Conservation (phyloP, 345 rosid genomes). For the Psidium guajava region DNA sequence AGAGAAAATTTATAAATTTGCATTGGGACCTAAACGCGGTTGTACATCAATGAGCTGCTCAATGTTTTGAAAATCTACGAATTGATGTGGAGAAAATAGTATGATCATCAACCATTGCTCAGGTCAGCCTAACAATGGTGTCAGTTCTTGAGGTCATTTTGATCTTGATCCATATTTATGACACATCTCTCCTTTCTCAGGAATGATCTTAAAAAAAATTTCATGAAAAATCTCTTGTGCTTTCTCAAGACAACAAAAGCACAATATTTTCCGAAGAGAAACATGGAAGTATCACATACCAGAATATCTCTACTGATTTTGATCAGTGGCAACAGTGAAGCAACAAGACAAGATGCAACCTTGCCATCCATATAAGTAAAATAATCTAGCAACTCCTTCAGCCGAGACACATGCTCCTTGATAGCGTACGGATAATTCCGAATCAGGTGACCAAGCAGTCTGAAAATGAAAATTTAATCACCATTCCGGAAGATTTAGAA, state of each 20-base stretch:
- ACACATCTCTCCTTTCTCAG: not conserved
- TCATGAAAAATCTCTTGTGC: not conserved
- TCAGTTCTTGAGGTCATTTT: not conserved
- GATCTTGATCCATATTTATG: not conserved
- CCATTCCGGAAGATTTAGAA: not conserved
- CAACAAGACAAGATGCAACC: constrained; percentile 47
- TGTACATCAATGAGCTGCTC: not conserved
- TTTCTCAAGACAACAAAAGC: not conserved
- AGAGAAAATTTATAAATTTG: not conserved
- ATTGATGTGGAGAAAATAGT: not conserved
- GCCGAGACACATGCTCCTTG: constrained; percentile 54
- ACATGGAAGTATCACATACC: constrained; percentile 20
- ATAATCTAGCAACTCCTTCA: constrained; percentile 82
- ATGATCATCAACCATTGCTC: not conserved
- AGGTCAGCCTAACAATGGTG: not conserved
- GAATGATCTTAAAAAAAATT: not conserved
- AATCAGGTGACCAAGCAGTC: constrained; percentile 52
- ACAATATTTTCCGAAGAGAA: not conserved
- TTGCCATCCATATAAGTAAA: constrained; percentile 55
- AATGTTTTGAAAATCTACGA: not conserved
- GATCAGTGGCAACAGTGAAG: constrained; percentile 59
- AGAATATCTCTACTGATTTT: constrained; percentile 54
- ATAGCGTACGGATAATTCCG: constrained; percentile 44
- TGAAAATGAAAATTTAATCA: constrained; percentile 21
- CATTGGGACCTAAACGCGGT: not conserved